Percentiles rank a stretch among this genome's conserved stretches.
Evolutionary conservation across 2,329 filamentous ascomycete genomes (phyloP).

Genomic region (Zopfia rhizophila): DNA sequence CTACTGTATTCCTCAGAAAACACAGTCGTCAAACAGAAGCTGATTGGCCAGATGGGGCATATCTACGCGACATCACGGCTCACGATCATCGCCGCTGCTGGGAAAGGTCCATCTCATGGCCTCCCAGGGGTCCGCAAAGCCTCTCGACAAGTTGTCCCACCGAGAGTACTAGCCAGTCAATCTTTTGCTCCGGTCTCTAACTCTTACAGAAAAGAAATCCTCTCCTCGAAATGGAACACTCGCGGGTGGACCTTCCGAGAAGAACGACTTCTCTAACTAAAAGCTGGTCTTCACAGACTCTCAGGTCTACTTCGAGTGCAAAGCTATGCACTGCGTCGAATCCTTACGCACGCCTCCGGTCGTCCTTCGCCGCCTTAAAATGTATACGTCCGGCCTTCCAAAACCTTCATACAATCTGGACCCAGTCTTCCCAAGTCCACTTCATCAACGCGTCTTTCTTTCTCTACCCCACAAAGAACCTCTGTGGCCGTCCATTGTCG

Average conservation of each 20-base stretch:
- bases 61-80: constrained; percentile 17
- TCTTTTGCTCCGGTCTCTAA: no score
- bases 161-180: no score
- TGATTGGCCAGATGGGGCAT: constrained; percentile 14
- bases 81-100: constrained; percentile 19
- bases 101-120: constrained; percentile 9
- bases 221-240: constrained; percentile 23
- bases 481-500: no score
- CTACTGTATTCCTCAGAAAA: constrained; percentile 20
- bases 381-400: no score
- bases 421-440: no score
- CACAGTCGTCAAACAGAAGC: constrained; percentile 12
- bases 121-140: constrained; percentile 11
- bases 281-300: constrained; percentile 24
- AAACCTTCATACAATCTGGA: no score
- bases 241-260: constrained; percentile 29
- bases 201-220: no score
- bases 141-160: no score
- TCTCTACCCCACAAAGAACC: no score
- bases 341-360: no score
- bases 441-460: no score
- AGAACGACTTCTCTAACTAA: constrained; percentile 17
- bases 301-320: constrained; percentile 28
- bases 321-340: constrained; percentile 20
- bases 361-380: no score